phyloP scores from a whole-genome alignment of 176 grass and related monocot genomes.

The Bonia amplexicaulis region DNA sequence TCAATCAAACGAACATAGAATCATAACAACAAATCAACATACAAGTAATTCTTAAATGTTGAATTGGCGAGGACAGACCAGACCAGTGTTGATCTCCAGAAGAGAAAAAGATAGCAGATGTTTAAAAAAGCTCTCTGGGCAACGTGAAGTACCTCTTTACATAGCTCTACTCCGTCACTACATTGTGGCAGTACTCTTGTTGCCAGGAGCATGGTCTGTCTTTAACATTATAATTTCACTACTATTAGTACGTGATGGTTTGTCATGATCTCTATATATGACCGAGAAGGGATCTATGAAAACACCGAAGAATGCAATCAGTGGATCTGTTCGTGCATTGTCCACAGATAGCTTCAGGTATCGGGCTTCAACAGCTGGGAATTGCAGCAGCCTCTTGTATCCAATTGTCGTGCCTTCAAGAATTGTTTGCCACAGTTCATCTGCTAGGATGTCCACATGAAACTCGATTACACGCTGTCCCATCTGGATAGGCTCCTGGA shows the following conservation, averaged over 20 bases:
- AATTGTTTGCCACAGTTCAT: slow-evolving; percentile 55
- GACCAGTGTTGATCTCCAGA: background rate
- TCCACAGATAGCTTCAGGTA: slow-evolving; percentile 56
- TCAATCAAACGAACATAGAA: background rate
- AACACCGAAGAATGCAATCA: slow-evolving; percentile 73
- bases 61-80: background rate
- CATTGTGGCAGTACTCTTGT: slow-evolving; percentile 36
- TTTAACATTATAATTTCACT: slow-evolving; percentile 27
- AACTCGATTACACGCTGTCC: slow-evolving; percentile 83
- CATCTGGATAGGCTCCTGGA: slow-evolving; percentile 94
- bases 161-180: background rate
- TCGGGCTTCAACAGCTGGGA: slow-evolving; percentile 37
- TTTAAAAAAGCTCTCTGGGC: background rate
- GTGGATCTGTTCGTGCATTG: slow-evolving; percentile 50
- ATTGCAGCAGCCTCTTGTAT: slow-evolving; percentile 76
- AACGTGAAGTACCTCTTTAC: background rate
- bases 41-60: background rate
- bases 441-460: slow-evolving; percentile 50
- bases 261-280: slow-evolving; percentile 16
- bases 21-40: slow-evolving; percentile 3
- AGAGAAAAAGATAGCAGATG: background rate
- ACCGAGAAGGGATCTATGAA: slow-evolving; percentile 59
- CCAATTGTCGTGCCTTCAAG: slow-evolving; percentile 66
- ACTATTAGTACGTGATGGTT: slow-evolving; percentile 4
- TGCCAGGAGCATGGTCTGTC: slow-evolving; percentile 11